Conservation (phyloP, 1,139 yeast genomes). For the Meyerozyma sp. region DNA sequence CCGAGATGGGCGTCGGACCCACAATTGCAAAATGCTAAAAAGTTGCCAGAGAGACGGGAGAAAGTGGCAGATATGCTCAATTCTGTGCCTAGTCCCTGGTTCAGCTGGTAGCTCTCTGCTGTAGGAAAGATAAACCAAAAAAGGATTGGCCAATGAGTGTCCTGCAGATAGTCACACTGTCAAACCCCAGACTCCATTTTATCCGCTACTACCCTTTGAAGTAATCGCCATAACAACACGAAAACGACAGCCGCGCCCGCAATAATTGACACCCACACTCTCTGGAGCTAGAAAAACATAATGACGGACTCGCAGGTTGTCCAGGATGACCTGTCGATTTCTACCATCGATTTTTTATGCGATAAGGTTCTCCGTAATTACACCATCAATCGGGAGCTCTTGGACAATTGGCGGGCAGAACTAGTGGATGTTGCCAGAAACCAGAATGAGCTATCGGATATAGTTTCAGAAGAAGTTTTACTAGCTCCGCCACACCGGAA, state of each 20-base stretch:
- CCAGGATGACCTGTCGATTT: neutral
- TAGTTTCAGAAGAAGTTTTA: neutral
- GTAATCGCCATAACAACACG: no score
- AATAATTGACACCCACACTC: neutral
- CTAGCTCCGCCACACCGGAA: neutral
- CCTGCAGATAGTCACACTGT: neutral
- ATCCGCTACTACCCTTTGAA: neutral
- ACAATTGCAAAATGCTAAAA: no score
- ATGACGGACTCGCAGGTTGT: neutral
- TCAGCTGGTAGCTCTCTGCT: no score
- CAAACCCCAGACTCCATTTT: neutral
- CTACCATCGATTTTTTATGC: constrained; percentile 15
- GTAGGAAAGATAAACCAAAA: no score
- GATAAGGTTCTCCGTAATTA: constrained; percentile 19
- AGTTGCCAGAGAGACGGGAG: no score
- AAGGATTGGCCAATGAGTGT: neutral
- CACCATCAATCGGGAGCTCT: constrained; percentile 22
- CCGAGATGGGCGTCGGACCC: no score
- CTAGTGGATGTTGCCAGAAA: constrained; percentile 14
- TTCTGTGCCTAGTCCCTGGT: no score
- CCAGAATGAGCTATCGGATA: neutral
- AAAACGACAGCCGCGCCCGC: neutral
- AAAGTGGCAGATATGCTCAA: no score
- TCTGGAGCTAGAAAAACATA: neutral
- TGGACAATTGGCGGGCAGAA: constrained; percentile 36